These are phyloP conservation scores for Penicillium griseofulvum DNA, from an alignment of 2,329 filamentous ascomycete species.

Conservation along the genomic window DNA sequence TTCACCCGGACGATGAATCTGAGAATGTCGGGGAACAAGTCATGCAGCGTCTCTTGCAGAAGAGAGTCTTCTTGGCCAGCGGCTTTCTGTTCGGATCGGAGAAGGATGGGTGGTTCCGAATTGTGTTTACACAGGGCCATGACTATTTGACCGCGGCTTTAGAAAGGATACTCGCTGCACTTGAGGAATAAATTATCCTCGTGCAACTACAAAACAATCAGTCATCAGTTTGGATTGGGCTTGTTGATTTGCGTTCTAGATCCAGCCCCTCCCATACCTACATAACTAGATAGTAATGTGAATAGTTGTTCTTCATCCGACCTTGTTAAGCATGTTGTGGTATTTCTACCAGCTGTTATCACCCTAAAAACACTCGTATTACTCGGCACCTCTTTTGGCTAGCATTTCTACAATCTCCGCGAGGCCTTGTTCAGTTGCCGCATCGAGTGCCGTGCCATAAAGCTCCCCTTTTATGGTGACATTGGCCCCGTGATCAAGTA, in stretches of 20 bases:
- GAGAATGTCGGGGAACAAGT: slow-evolving; percentile 26
- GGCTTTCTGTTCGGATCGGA: slow-evolving; percentile 40
- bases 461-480: neutral
- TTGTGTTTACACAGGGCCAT: slow-evolving; percentile 40
- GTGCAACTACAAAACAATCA: neutral
- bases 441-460: neutral
- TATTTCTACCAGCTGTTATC: no score
- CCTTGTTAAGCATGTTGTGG: no score
- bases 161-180: slow-evolving; percentile 25
- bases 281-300: no score
- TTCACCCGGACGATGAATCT: slow-evolving; percentile 16
- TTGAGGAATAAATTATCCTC: slow-evolving; percentile 6
- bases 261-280: neutral
- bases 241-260: neutral
- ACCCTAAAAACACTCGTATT: no score
- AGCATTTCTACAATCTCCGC: neutral
- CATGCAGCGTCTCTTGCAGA: slow-evolving; percentile 37
- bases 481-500: neutral
- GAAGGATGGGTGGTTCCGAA: slow-evolving; percentile 44
- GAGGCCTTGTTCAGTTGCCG: neutral
- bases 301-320: no score
- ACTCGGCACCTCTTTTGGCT: neutral
- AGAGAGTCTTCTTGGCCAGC: slow-evolving; percentile 38
- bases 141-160: slow-evolving; percentile 35
- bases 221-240: neutral